A percentile compares a stretch with the other conserved stretches of the same genome.
These are phyloP conservation scores for Dendryphion nanum DNA, from an alignment of 2,329 filamentous ascomycete genomes.

Conservation along the genomic window DNA sequence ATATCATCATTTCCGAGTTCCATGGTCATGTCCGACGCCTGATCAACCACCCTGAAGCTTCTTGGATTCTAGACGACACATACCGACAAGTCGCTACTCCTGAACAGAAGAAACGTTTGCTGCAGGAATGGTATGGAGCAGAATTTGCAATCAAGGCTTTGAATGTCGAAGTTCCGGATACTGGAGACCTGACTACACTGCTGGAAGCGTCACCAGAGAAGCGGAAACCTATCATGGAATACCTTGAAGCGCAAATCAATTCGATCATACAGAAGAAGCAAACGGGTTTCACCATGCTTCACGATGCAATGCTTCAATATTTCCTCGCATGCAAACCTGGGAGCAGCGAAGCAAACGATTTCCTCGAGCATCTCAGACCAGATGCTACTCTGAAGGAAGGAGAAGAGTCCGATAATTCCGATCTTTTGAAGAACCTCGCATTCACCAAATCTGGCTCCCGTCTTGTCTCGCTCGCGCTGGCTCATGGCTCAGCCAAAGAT, in stretches of 20 bases:
- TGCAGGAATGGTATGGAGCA: conserved; percentile 94
- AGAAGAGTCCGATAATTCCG: conserved; percentile 45
- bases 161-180: conserved; percentile 45
- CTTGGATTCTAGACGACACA: conserved; percentile 96
- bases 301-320: conserved; percentile 98
- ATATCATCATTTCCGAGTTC: conserved; percentile 90
- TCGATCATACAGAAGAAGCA: conserved; percentile 93
- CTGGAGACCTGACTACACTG: conserved; percentile 71
- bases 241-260: conserved; percentile 84
- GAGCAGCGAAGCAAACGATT: conserved; percentile 80
- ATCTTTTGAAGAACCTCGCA: conserved; percentile 90
- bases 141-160: conserved; percentile 81
- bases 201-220: conserved; percentile 79
- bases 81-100: conserved; percentile 85
- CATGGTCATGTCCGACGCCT: conserved; percentile 89
- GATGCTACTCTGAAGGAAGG: conserved; percentile 73
- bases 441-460: conserved; percentile 89
- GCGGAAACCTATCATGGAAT: conserved; percentile 80
- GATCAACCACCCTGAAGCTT: conserved; percentile 94
- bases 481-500: conserved; percentile 87
- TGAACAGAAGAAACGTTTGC: conserved; percentile 78
- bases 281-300: conserved; percentile 94
- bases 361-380: conserved; percentile 85
- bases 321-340: conserved; percentile 76
- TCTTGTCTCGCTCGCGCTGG: conserved; percentile 77